Base-by-base conservation (phyloP, 306 rosid species). In the Acacia crassicarpa region DNA sequence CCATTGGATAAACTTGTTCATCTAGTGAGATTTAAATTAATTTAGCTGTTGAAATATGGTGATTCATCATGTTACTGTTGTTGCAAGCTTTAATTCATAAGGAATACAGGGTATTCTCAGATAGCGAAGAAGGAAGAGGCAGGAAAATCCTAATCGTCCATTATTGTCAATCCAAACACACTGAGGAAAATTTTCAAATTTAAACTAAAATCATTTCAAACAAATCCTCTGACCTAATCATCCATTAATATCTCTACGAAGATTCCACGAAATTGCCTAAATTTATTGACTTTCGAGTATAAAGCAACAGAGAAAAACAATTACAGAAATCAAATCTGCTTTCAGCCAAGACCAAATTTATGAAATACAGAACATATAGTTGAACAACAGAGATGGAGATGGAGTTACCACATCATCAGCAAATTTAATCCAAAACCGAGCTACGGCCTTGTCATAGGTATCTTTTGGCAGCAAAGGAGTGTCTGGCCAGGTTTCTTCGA, bases 401-500 rank as follows among this genome's bases (percentile, higher is more conserved):
- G 43, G 46, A 8, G 3, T 48, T 81, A 90, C 94, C 88, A 82
- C 67, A 4, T 86, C 92, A 4, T 88, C 87, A 43, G 81, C 84
- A 76, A 77, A 85, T 63, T 89, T 67, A 3, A 89, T 83, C 92
- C 90, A 87, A 45, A 90, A 83, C 30, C 87, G 88, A 77, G 91
- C 90, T 4, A 82, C 32, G 73, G 89, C 89, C 81, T 65, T 87
- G 15, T 85, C 72, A 67, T 90, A 43, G 33, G 68, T 14, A 81
- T 90, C 77, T 23, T 53, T 10, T 11, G 92, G 91, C 2, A 88
- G 87, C 87, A 88, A 71, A 3, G 83, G 91, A 12, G 80, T 85
- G 0, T 82, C 8, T 2, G 86, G 88, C 94, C 92, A 90, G 7
- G 84, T 85, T 66, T 90, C 91, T 76, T 90, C 90, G 1, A 86